Base-by-base conservation (phyloP, 768 basidiomycete genomes). In the Suillus subalutaceus region DNA sequence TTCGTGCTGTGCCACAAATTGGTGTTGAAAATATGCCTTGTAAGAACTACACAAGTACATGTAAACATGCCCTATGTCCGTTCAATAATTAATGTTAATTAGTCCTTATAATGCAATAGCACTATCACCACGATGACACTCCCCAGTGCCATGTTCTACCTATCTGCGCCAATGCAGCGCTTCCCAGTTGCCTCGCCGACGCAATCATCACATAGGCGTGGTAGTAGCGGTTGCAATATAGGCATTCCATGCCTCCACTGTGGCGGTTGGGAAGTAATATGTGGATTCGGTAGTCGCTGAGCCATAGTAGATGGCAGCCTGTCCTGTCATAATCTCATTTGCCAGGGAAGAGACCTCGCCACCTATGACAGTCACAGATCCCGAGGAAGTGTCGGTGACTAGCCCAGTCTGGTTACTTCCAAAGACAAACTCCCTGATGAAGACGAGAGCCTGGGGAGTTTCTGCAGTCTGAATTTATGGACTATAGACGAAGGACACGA, bases 351-450 rank as follows among this genome's bases (percentile, higher is more conserved):
- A 52, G 71, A 82, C 76, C 69, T 86, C 85, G 10, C 90, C 90
- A 13, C 84, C 85, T 30, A 83, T 66, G 48, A 85, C 83, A 4
- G 72, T 58, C 44, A 69, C 70, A 13, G 67, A 37, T 44, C 74
- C 77, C 0, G 67, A 67, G 63, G 38, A 26, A 6, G 70, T 66
- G 10, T 72, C 72, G 26, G 73, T 77, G 44, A 92, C 86, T 6
- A 86, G 81, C 0, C 90, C 91, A 2, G 86, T 87, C 40, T 77
- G 65, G 74, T 90, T 89, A 64, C 75, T 77, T 4, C 91, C 90
- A 48, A 92, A 78, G 60, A 92, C 79, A 68, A 91, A 92, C 66
- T 92, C 88, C 23, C 86, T 85, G 16, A 83, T 72, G 74, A 92
- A 86, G 23, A 83, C 83, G 72, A 84, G 81, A 6, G 86, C 88